phyloP scores from a whole-genome alignment of 257 asterid species.

The Solanum ossicruentum region DNA sequence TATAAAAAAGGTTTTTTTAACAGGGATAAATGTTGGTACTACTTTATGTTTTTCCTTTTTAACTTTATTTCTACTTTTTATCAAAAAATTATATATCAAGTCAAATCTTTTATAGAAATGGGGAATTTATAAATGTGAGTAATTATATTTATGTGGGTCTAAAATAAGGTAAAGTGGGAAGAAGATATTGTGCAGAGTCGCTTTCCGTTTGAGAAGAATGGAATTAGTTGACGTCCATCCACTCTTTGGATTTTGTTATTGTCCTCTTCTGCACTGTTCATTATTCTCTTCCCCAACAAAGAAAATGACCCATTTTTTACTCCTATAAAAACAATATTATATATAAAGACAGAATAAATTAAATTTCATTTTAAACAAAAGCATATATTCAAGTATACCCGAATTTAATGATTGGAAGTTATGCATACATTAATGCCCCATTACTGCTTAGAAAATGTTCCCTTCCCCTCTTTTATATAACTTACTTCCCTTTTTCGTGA shows the following conservation, averaged over 20 bases:
- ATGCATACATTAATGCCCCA: not conserved
- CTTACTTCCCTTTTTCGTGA: too few relatives aligned
- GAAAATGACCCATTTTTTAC: slow-evolving; percentile 3
- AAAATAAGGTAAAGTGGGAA: not conserved
- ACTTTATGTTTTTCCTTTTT: not conserved
- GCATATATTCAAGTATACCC: not conserved
- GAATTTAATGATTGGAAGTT: not conserved
- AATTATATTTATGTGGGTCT: not conserved
- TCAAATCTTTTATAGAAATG: not conserved
- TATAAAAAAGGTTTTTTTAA: not conserved
- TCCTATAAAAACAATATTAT: not conserved
- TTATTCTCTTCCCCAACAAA: not conserved
- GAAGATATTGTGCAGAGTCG: not conserved
- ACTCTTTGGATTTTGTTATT: slow-evolving; percentile 8
- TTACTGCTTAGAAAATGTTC: too few relatives aligned
- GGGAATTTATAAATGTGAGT: not conserved
- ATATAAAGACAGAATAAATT: not conserved
- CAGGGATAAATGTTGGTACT: not conserved
- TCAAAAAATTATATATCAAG: not conserved
- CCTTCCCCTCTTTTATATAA: too few relatives aligned
- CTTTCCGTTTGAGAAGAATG: slow-evolving; percentile 4
- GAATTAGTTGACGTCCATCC: slow-evolving; percentile 11
- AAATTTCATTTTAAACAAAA: not conserved
- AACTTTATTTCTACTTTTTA: not conserved
- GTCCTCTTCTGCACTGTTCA: not conserved